Conservation (phyloP, 768 basidiomycete species). For the Rhodotorula sphaerocarpa region DNA sequence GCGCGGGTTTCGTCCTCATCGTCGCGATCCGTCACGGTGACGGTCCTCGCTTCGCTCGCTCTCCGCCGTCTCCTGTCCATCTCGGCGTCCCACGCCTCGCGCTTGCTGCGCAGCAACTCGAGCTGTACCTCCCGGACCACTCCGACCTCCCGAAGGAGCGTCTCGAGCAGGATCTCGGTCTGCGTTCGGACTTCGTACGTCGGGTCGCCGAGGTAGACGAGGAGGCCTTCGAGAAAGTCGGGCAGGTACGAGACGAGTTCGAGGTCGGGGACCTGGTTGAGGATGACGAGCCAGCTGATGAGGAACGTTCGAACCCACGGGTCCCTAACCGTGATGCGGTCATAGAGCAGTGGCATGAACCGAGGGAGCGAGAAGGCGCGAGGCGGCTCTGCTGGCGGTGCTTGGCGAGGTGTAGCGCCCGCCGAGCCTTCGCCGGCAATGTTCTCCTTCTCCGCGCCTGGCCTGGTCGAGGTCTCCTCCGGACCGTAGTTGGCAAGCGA, state of each 20-base stretch:
- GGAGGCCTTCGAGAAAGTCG: slow-evolving; percentile 82
- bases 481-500: slow-evolving; percentile 55
- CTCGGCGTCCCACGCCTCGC: slow-evolving; percentile 43
- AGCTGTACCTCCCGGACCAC: slow-evolving; percentile 54
- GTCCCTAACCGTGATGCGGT: slow-evolving; percentile 87
- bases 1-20: slow-evolving; percentile 8
- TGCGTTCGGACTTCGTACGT: slow-evolving; percentile 85
- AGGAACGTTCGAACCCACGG: slow-evolving; percentile 93
- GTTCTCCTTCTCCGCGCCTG: neutral
- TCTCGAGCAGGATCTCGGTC: slow-evolving; percentile 70
- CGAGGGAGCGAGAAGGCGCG: slow-evolving; percentile 82
- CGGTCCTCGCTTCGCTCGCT: slow-evolving; percentile 36
- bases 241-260: slow-evolving; percentile 91
- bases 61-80: slow-evolving; percentile 50
- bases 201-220: slow-evolving; percentile 95
- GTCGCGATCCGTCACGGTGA: neutral
- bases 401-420: slow-evolving; percentile 42
- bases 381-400: slow-evolving; percentile 44
- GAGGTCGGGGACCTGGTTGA: slow-evolving; percentile 92
- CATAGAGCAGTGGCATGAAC: slow-evolving; percentile 86
- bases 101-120: slow-evolving; percentile 5
- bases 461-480: neutral
- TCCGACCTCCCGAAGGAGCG: slow-evolving; percentile 82
- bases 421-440: slow-evolving; percentile 47
- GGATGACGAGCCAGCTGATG: slow-evolving; percentile 91